Evolutionary conservation across 2,329 filamentous ascomycete genomes (phyloP).

Genomic region (Arachnomyces sp.): DNA sequence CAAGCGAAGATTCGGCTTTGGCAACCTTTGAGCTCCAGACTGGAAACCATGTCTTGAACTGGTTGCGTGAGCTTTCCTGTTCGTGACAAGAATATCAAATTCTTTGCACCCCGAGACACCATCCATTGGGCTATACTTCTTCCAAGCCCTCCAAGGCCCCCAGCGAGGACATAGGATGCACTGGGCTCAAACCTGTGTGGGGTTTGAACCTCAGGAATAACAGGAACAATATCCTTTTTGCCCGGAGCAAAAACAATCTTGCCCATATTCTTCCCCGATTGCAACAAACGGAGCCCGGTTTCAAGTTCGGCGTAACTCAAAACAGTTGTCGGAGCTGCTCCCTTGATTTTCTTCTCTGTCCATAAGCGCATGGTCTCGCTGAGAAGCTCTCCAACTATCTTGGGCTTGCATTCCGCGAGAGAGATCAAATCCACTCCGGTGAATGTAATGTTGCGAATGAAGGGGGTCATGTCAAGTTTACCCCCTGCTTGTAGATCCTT

Average conservation of each 20-base stretch:
- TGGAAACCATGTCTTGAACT: conserved; percentile 13
- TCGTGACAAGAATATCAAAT: conserved; percentile 25
- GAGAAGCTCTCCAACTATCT: conserved; percentile 8
- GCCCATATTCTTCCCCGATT: conserved; percentile 16
- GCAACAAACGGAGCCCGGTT: conserved; percentile 14
- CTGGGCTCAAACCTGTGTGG: conserved; percentile 8
- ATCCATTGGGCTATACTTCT: conserved; percentile 18
- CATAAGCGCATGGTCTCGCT: conserved; percentile 11
- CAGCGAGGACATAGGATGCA: conserved; percentile 18
- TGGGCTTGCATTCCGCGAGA: conserved; percentile 11
- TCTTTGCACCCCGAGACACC: conserved; percentile 18
- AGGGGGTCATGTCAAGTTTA: conserved; percentile 9
- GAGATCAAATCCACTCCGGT: conserved; percentile 13
- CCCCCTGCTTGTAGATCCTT: conserved; percentile 11
- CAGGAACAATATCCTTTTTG: conserved; percentile 10
- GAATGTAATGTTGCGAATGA: conserved; percentile 13
- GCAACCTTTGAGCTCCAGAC: conserved; percentile 12
- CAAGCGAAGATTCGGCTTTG: conserved; percentile 14
- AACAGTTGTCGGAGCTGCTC: conserved; percentile 11
- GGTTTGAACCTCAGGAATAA: conserved; percentile 10
- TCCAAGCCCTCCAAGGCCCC: conserved; percentile 18
- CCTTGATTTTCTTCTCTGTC: conserved; percentile 12
- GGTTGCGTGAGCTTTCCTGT: conserved; percentile 13
- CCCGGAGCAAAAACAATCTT: conserved; percentile 14
- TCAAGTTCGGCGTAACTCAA: conserved; percentile 13